A percentile compares a stretch with the other conserved stretches of the same genome.
These are phyloP conservation scores for Emmonsiellopsis sp. DNA, from an alignment of 2,329 filamentous ascomycete genomes.

Conservation along the genomic window DNA sequence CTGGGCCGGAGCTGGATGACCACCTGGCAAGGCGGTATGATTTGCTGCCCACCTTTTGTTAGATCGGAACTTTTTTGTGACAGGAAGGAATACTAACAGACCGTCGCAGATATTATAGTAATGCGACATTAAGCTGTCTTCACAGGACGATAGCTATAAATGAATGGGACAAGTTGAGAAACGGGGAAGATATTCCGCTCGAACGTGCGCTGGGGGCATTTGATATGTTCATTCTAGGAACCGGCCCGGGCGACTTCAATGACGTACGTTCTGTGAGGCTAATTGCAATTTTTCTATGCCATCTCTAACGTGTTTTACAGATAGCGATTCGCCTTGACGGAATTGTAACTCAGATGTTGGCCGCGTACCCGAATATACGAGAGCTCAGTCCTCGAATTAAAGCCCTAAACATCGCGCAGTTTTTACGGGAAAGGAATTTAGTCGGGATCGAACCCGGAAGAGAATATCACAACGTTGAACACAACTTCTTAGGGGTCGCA, in stretches of 20 bases:
- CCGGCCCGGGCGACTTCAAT: slow-evolving; percentile 62
- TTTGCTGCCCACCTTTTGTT: slow-evolving; percentile 10
- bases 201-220: slow-evolving; percentile 73
- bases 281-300: slow-evolving; percentile 3
- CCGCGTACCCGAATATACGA: slow-evolving; percentile 45
- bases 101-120: slow-evolving; percentile 60
- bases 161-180: slow-evolving; percentile 58
- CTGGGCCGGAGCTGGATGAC: slow-evolving; percentile 56
- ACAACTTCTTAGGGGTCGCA: slow-evolving; percentile 80
- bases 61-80: background rate
- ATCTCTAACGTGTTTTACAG: slow-evolving; percentile 29
- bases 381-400: slow-evolving; percentile 55
- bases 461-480: slow-evolving; percentile 70
- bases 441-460: slow-evolving; percentile 59
- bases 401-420: slow-evolving; percentile 59
- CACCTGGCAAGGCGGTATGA: slow-evolving; percentile 52
- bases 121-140: slow-evolving; percentile 65
- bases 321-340: slow-evolving; percentile 57
- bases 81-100: slow-evolving; percentile 2
- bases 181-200: slow-evolving; percentile 48
- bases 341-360: slow-evolving; percentile 50
- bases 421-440: slow-evolving; percentile 60
- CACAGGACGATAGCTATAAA: slow-evolving; percentile 71
- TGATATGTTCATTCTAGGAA: slow-evolving; percentile 78
- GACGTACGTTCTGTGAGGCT: slow-evolving; percentile 44